Evolutionary conservation across 768 basidiomycete species (phyloP).

Genomic region (Auriscalpium microsporum): DNA sequence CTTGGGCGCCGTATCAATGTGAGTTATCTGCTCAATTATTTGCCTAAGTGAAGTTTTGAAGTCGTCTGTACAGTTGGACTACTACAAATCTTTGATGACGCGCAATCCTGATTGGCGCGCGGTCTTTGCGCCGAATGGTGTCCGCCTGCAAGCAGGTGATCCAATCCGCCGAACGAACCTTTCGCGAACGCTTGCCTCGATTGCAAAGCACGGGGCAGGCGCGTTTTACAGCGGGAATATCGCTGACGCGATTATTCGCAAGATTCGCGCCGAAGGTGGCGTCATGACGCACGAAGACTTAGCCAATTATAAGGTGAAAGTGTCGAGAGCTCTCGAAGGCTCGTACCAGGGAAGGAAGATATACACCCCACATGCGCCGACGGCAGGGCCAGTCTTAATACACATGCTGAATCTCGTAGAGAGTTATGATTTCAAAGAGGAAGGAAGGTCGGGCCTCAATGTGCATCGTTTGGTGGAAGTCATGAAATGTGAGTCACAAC

Average conservation of each 20-base stretch:
- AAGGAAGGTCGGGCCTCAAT: slow-evolving; percentile 51
- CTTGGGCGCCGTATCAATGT: slow-evolving; percentile 67
- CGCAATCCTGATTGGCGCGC: slow-evolving; percentile 64
- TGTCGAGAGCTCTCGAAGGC: slow-evolving; percentile 67
- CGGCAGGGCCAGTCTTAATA: slow-evolving; percentile 80
- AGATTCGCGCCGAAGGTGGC: slow-evolving; percentile 66
- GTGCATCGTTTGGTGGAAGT: slow-evolving; percentile 78
- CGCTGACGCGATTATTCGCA: slow-evolving; percentile 68
- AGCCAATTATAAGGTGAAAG: slow-evolving; percentile 56
- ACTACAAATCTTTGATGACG: slow-evolving; percentile 49
- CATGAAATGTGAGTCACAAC: slow-evolving; percentile 57
- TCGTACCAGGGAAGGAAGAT: slow-evolving; percentile 71
- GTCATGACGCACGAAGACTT: slow-evolving; percentile 74
- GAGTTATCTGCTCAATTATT: slow-evolving; percentile 15
- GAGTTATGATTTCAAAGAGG: slow-evolving; percentile 45
- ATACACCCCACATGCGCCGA: slow-evolving; percentile 80
- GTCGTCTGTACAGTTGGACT: slow-evolving; percentile 21
- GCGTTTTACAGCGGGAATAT: slow-evolving; percentile 89
- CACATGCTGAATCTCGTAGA: slow-evolving; percentile 91
- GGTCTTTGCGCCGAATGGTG: slow-evolving; percentile 77
- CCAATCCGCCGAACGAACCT: slow-evolving; percentile 63
- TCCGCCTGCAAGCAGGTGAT: slow-evolving; percentile 67
- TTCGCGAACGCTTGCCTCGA: slow-evolving; percentile 62
- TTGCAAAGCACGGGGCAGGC: slow-evolving; percentile 69
- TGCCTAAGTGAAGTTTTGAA: background rate